A percentile compares a stretch with the other conserved stretches of the same genome.
phyloP scores from a whole-genome alignment of 2,329 filamentous ascomycete species.

The Aspergillus tamarii region DNA sequence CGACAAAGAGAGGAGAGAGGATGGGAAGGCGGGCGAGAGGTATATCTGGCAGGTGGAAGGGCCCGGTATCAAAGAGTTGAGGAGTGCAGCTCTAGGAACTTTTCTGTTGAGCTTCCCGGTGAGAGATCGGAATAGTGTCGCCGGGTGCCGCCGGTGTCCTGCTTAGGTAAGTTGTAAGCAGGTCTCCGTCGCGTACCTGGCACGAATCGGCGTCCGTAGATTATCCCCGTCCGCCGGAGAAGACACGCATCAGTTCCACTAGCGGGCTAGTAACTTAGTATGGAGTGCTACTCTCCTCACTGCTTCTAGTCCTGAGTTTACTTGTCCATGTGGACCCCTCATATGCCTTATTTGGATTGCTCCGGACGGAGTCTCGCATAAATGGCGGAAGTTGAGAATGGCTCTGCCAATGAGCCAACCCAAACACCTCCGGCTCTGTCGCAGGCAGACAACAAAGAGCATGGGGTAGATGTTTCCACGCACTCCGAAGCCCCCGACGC shows the following conservation, averaged over 20 bases:
- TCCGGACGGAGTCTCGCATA: slow-evolving; percentile 43
- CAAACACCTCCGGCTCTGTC: slow-evolving; percentile 30
- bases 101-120: slow-evolving; percentile 49
- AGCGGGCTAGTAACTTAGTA: slow-evolving; percentile 6
- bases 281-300: slow-evolving; percentile 14
- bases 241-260: slow-evolving; percentile 33
- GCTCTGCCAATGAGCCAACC: slow-evolving; percentile 35
- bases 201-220: slow-evolving; percentile 23
- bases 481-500: slow-evolving; percentile 29
- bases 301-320: slow-evolving; percentile 25
- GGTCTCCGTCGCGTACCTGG: slow-evolving; percentile 20
- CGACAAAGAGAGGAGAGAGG: slow-evolving; percentile 23
- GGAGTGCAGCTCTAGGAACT: slow-evolving; percentile 37
- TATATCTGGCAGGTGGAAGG: slow-evolving; percentile 27
- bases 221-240: slow-evolving; percentile 30
- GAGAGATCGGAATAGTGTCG: slow-evolving; percentile 38
- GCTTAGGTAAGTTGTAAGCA: slow-evolving; percentile 26
- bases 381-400: slow-evolving; percentile 47
- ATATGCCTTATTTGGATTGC: slow-evolving; percentile 28
- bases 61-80: slow-evolving; percentile 35
- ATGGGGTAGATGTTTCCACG: slow-evolving; percentile 30
- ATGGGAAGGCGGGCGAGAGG: slow-evolving; percentile 22
- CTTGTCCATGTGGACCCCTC: slow-evolving; percentile 33
- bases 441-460: slow-evolving; percentile 34
- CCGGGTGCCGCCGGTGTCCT: slow-evolving; percentile 25